These are phyloP conservation scores for Rhytidhysteron rufulum DNA, from an alignment of 2,329 filamentous ascomycete genomes.

Conservation along the genomic window DNA sequence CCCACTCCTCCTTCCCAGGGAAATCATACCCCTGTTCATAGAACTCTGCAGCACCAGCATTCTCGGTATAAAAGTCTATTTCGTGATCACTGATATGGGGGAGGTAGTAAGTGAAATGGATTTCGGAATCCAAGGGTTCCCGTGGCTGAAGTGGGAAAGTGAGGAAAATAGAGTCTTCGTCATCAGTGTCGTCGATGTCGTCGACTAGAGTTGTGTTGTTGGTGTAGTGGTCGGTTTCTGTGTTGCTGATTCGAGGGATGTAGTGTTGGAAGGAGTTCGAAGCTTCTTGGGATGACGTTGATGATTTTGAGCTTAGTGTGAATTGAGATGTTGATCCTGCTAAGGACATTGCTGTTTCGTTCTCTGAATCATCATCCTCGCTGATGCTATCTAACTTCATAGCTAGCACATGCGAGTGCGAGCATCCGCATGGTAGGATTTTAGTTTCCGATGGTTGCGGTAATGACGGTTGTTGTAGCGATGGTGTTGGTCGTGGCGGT, in stretches of 20 bases:
- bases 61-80: constrained; percentile 7
- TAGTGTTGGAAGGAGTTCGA: not conserved
- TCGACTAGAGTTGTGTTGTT: constrained; percentile 4
- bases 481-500: too few species aligned
- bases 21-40: too few species aligned
- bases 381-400: constrained; percentile 2
- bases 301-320: not conserved
- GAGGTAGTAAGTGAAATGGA: not conserved
- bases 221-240: constrained; percentile 6
- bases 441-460: too few species aligned
- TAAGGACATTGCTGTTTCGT: not conserved
- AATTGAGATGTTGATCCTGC: not conserved
- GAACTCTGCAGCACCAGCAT: too few species aligned
- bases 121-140: not conserved
- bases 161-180: not conserved
- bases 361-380: not conserved
- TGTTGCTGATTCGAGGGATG: not conserved
- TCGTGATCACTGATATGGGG: constrained; percentile 1
- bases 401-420: constrained; percentile 1
- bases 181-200: constrained; percentile 1
- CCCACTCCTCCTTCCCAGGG: too few species aligned
- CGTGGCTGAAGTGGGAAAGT: not conserved
- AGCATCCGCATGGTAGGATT: constrained; percentile 6
- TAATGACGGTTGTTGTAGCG: too few species aligned
- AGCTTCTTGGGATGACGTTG: not conserved